A percentile compares a stretch with the other conserved stretches of the same genome.
These are phyloP conservation scores for Aspergillus aculeatus DNA, from an alignment of 2,329 filamentous ascomycete genomes.

Conservation along the genomic window DNA sequence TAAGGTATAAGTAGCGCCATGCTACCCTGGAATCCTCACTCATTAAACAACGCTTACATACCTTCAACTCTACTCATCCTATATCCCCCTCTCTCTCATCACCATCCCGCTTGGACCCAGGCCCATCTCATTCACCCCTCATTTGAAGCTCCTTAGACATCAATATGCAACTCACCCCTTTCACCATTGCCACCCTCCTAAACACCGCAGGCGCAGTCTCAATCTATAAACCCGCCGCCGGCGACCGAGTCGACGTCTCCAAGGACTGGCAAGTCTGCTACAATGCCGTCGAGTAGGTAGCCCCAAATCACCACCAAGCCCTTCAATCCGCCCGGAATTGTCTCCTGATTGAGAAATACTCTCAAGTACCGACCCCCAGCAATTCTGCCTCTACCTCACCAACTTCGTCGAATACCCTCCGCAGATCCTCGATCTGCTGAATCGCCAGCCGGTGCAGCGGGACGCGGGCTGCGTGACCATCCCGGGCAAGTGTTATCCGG, in stretches of 20 bases:
- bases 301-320: not conserved
- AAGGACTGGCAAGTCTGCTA: not conserved
- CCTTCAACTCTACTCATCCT: no score
- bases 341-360: no score
- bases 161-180: not conserved
- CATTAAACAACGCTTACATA: no score
- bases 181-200: not conserved
- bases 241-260: not conserved
- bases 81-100: no score
- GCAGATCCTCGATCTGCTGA: not conserved
- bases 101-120: no score
- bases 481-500: not conserved
- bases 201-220: not conserved
- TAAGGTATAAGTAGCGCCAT: not conserved
- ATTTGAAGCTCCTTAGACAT: not conserved
- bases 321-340: no score
- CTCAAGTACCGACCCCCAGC: not conserved
- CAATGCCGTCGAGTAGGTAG: not conserved
- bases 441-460: not conserved
- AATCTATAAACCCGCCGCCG: not conserved
- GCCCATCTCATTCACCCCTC: no score
- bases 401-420: not conserved
- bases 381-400: conserved; percentile 2
- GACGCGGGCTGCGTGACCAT: not conserved
- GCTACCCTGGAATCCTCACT: no score